A percentile compares a stretch with the other conserved stretches of the same genome.
Evolutionary conservation across 2,329 filamentous ascomycete genomes (phyloP).

Genomic region (Bipolaris cookei): DNA sequence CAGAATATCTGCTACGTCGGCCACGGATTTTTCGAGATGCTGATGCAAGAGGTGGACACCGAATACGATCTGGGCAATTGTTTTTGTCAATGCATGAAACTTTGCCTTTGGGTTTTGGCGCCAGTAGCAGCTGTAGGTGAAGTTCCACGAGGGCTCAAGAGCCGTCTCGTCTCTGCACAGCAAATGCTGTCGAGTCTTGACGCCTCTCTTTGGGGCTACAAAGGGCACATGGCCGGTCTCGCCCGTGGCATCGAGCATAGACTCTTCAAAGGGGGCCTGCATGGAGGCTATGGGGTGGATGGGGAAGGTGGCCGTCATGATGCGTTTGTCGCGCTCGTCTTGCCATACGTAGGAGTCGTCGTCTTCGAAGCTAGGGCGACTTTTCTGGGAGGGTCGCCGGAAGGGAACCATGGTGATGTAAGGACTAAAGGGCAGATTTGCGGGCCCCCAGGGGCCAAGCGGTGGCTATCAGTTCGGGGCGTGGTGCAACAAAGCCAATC

Average conservation of each 20-base stretch:
- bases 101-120: slow-evolving; percentile 75
- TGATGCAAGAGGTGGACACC: slow-evolving; percentile 87
- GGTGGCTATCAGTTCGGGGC: slow-evolving; percentile 29
- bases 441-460: slow-evolving; percentile 8
- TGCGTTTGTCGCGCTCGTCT: slow-evolving; percentile 42
- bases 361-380: slow-evolving; percentile 27
- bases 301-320: slow-evolving; percentile 52
- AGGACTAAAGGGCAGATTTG: background rate
- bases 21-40: slow-evolving; percentile 84
- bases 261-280: slow-evolving; percentile 84
- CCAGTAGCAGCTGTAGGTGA: slow-evolving; percentile 77
- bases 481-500: slow-evolving; percentile 31
- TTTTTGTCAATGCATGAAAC: slow-evolving; percentile 87
- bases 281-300: slow-evolving; percentile 75
- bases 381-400: slow-evolving; percentile 30
- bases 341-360: slow-evolving; percentile 42
- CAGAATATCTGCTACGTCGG: slow-evolving; percentile 85
- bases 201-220: slow-evolving; percentile 51
- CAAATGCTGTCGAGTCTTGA: slow-evolving; percentile 46
- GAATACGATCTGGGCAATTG: slow-evolving; percentile 91
- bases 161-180: slow-evolving; percentile 68
- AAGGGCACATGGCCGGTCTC: slow-evolving; percentile 43
- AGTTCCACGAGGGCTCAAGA: slow-evolving; percentile 70
- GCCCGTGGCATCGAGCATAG: slow-evolving; percentile 71
- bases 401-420: slow-evolving; percentile 33